Evolutionary conservation across 495 filamentous ascomycete genomes (phyloP).

Genomic region (Aspergillus taichungensis): DNA sequence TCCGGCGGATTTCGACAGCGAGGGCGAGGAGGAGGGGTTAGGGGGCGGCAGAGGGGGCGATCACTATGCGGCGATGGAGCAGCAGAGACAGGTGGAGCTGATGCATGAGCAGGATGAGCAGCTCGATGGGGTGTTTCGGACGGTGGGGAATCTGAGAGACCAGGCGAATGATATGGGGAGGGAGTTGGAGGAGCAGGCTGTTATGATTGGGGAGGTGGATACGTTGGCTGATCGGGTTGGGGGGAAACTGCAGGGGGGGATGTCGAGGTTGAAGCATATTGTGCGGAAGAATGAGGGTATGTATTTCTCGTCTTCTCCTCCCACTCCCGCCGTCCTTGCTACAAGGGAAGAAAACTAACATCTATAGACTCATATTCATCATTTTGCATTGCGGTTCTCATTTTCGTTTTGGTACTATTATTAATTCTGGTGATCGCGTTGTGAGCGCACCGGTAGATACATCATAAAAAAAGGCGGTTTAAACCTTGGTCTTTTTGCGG

Average conservation of each 20-base stretch:
- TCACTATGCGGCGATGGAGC: conserved; percentile 77
- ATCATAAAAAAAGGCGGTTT: conserved; percentile 8
- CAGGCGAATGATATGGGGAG: conserved; percentile 93
- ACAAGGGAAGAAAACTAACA: conserved; percentile 21
- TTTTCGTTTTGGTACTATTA: conserved; percentile 75
- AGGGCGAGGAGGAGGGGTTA: conserved; percentile 16
- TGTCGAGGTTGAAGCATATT: conserved; percentile 76
- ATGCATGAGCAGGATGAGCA: conserved; percentile 94
- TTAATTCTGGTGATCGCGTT: conserved; percentile 62
- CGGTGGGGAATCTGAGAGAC: conserved; percentile 77
- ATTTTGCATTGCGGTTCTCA: conserved; percentile 83
- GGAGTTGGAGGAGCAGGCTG: conserved; percentile 87
- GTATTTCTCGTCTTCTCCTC: conserved; percentile 4
- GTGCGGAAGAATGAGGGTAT: conserved; percentile 88
- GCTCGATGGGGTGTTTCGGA: conserved; percentile 84
- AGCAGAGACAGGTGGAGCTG: conserved; percentile 80
- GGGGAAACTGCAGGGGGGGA: conserved; percentile 72
- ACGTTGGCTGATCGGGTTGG: conserved; percentile 76
- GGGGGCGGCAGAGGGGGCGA: conserved; percentile 43
- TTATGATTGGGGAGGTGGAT: conserved; percentile 74
- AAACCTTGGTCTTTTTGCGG: conserved; percentile 36
- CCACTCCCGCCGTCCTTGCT: no score
- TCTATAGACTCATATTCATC: conserved; percentile 67
- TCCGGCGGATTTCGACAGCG: conserved; percentile 57
- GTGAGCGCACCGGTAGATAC: conserved; percentile 20